Base-by-base conservation (phyloP, 2,329 filamentous ascomycete species). In the Cercospora sp. region DNA sequence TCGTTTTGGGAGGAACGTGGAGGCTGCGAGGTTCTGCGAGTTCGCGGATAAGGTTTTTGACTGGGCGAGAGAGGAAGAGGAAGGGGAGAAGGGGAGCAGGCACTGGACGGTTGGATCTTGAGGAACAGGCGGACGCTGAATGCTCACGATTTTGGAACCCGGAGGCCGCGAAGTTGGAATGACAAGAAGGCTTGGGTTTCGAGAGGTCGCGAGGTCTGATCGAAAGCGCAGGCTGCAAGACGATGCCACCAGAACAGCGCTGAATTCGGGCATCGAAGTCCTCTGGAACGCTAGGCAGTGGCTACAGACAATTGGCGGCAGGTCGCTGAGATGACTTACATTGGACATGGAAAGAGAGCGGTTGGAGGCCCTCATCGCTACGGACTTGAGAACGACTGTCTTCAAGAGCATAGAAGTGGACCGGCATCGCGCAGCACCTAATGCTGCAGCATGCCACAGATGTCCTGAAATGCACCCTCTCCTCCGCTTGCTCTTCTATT, bases 1-100 rank as follows among this genome's bases (percentile, higher is more conserved):
- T 32, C 18, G 64, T 24, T 66, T 67, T 61, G 70, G 71, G 12
- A 65, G 73, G 51, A 59, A 69, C 24, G 21, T 32, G 64, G 70
- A 72, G 57, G 70, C 62, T 13, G 57, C 45, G 40, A 16, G 40
- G 13, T 70, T 68, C 43, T 69, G 66, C n/a, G 67, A 72, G 21
- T 60, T 61, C 45, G 69, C 63, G 43, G 68, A 63, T 58, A 12
- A 69, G 63, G 21, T 72, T 8, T 37, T 67, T 6, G 32, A 40
- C 8, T 53, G 63, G 59, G 66, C 67, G 32, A 24, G 63, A 51
- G 13, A 66, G 59, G 51, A 53, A 32, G 60, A 65, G 61, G 65
- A 68, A 66, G 40, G 62, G 63, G n/a, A 45, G 45, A 26, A 5
- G 37, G 43, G 30, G 28, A 21, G 30, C 9, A 34, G 4, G 34